phyloP scores from a whole-genome alignment of 2,329 filamentous ascomycete species.

The Catunica adiposa region DNA sequence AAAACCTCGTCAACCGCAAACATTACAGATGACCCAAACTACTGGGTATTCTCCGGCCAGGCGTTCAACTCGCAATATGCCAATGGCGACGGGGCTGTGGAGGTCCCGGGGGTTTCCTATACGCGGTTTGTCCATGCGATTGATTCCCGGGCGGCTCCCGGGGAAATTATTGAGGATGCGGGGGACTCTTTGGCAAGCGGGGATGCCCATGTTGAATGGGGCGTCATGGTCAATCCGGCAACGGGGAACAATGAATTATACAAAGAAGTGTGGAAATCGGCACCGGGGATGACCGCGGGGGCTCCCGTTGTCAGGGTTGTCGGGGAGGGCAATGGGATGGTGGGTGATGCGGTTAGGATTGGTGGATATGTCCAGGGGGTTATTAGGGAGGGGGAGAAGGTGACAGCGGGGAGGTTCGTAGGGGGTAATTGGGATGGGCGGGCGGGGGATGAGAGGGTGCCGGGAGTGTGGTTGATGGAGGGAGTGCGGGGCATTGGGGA shows the following conservation, averaged over 20 bases:
- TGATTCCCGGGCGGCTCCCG: constrained; percentile 34
- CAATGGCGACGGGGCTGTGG: neutral
- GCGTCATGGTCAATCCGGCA: constrained; percentile 41
- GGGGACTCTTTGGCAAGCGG: constrained; percentile 35
- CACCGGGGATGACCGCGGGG: neutral
- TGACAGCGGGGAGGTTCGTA: neutral
- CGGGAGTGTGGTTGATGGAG: neutral
- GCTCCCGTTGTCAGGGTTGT: neutral
- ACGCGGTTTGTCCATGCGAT: constrained; percentile 40
- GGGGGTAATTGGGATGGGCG: neutral
- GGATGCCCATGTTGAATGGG: constrained; percentile 37
- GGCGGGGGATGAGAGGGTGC: neutral
- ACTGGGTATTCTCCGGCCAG: constrained; percentile 9
- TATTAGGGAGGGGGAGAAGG: neutral
- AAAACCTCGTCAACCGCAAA: neutral
- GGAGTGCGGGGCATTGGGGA: neutral
- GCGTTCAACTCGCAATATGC: neutral
- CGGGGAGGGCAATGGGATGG: neutral
- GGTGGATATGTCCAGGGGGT: neutral
- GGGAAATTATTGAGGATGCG: constrained; percentile 27
- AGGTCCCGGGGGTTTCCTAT: constrained; percentile 17
- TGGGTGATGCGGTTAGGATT: neutral
- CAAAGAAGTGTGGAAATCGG: constrained; percentile 44
- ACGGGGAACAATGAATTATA: constrained; percentile 37
- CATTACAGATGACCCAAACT: neutral